Base-by-base conservation (phyloP, 2,329 filamentous ascomycete species). In the Lizonia empirigonia region DNA sequence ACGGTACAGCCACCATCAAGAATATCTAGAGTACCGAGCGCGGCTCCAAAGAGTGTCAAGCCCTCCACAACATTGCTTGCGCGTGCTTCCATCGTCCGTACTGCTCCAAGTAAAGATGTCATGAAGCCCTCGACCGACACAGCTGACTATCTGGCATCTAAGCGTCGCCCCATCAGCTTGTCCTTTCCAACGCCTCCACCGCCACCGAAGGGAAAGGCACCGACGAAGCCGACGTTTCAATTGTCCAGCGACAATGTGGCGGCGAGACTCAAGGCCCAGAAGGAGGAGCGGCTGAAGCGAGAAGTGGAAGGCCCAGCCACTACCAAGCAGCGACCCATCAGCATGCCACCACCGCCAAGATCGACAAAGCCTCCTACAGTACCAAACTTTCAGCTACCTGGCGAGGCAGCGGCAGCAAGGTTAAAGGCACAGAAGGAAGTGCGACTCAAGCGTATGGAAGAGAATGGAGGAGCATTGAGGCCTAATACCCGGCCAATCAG, bases 161-260 rank as follows among this genome's bases (percentile, higher is more conserved):
- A 77, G 62, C 74, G 76, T 58, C 74, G 73, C 57, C 81, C 74
- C 41, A 74, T 78, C 64, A 78, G 73, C 59, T 69, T 76, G 63
- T 76, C 69, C 50, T 83, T 78, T 58, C 79, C 72, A 20, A 77
- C 70, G 7, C 78, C 74, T 30, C 74, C 76, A 5, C 74, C 76
- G 12, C 76, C 75, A 13, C 64, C 72, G 7, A 83, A 80, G 58
- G 71, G 70, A 18, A 82, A 80, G 57, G 71, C 79, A 12, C 77
- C 77, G 1, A 83, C 81, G 0, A 75, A 68, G 41, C 65, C 80
- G 7, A 78, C 71, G 3, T 83, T 83, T 60, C 71, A 77, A 37
- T 73, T 83, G 0, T 80, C 81, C 1, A 81, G 81, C 13, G 80
- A 82, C 56, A 78, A 74, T 12, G 71, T 82, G 4, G 79, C 80